Conservation (phyloP, 2,329 filamentous ascomycete genomes). For the Sporothrix variecibatus region DNA sequence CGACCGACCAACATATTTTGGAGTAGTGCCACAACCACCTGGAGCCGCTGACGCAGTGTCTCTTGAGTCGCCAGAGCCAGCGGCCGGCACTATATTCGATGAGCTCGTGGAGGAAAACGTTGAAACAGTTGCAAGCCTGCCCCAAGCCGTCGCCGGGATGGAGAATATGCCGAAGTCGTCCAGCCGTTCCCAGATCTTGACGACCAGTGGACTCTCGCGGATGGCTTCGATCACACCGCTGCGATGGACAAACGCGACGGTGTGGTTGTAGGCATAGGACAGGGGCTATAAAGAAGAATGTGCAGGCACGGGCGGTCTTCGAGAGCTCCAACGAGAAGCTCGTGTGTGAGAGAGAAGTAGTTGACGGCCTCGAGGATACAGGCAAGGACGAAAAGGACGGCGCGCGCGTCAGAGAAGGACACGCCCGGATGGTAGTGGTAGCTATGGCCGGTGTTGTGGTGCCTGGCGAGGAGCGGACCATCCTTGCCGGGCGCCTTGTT, state of each 20-base stretch:
- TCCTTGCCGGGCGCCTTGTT: constrained; percentile 2
- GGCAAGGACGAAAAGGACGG: background rate
- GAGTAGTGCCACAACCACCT: background rate
- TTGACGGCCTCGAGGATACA: background rate
- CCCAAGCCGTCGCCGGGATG: too few relatives aligned
- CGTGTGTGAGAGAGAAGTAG: background rate
- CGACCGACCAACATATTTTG: too few relatives aligned
- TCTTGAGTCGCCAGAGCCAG: background rate
- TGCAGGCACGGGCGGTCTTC: background rate
- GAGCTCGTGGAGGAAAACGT: background rate
- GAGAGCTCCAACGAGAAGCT: background rate
- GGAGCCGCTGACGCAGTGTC: background rate
- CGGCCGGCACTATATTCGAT: background rate
- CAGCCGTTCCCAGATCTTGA: background rate
- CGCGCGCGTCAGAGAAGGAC: background rate
- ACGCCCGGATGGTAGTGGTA: background rate
- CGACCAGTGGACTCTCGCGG: background rate
- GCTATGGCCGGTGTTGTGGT: background rate
- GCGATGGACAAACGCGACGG: background rate
- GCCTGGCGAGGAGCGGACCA: background rate
- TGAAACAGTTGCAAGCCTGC: too few relatives aligned
- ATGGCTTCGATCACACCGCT: background rate
- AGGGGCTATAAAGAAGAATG: background rate
- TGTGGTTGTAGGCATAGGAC: background rate
- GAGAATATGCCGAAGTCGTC: background rate